These are phyloP conservation scores for Mikania micrantha DNA, from an alignment of 129 eudicot species.

Conservation along the genomic window DNA sequence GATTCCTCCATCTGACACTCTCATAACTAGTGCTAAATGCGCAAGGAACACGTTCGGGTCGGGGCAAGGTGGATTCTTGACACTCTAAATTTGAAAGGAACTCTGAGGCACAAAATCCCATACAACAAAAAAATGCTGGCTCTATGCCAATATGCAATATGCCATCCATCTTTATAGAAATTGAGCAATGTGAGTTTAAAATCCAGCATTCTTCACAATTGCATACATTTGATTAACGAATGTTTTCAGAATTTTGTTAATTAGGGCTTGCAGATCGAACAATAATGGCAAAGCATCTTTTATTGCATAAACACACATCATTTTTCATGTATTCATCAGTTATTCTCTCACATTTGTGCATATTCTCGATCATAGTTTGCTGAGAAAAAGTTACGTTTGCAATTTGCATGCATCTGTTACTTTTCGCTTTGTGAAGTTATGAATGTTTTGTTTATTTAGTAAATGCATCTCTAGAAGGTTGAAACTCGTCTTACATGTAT, in stretches of 20 bases:
- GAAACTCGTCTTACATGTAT: neutral
- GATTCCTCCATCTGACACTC: too few relatives aligned
- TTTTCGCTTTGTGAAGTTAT: neutral
- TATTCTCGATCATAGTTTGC: neutral
- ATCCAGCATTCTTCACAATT: neutral
- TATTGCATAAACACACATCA: neutral
- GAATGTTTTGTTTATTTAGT: neutral
- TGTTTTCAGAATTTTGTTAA: neutral
- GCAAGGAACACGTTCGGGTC: too few relatives aligned
- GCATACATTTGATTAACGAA: slow-evolving; percentile 14
- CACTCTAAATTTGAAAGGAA: neutral
- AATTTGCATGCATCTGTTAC: neutral
- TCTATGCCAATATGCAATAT: too few relatives aligned
- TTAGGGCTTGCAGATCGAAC: neutral
- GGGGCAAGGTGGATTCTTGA: neutral
- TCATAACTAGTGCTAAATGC: too few relatives aligned
- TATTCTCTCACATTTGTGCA: neutral
- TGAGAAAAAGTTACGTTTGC: neutral
- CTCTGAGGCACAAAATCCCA: neutral
- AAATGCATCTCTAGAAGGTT: neutral
- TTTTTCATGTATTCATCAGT: neutral
- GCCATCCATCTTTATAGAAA: too few relatives aligned
- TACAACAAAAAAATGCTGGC: neutral
- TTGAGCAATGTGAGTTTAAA: neutral
- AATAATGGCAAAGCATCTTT: neutral